Evolutionary conservation across 2,329 filamentous ascomycete species (phyloP).

Genomic region (Graphilbum fragrans): DNA sequence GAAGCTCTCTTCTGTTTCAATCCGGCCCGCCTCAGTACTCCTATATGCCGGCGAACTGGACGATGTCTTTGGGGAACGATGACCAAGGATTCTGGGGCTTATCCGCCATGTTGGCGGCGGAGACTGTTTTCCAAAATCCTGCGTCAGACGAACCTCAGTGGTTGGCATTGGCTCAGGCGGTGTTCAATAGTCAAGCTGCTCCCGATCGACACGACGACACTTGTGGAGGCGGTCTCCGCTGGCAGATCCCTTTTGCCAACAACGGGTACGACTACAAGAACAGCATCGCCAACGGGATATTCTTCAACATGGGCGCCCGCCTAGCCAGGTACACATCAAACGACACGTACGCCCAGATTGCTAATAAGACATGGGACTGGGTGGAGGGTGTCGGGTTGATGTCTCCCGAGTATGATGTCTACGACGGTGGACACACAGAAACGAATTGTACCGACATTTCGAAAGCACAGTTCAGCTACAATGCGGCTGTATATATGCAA

Average conservation of each 20-base stretch:
- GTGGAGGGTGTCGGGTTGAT: constrained; percentile 42
- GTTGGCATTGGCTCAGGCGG: constrained; percentile 55
- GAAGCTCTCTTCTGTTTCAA: constrained; percentile 45
- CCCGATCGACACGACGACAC: constrained; percentile 47
- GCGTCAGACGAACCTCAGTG: constrained; percentile 42
- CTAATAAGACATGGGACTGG: constrained; percentile 52
- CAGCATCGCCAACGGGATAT: constrained; percentile 46
- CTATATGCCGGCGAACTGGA: constrained; percentile 49
- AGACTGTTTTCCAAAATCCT: constrained; percentile 50
- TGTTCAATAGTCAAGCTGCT: constrained; percentile 50
- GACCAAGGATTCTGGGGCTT: constrained; percentile 63
- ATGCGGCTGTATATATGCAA: constrained; percentile 47
- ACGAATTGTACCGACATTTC: constrained; percentile 49
- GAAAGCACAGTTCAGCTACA: constrained; percentile 55
- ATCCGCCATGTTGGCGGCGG: constrained; percentile 55
- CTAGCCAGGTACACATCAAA: constrained; percentile 61
- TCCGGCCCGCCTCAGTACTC: constrained; percentile 38
- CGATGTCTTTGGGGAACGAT: constrained; percentile 48
- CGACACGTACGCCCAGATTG: constrained; percentile 49
- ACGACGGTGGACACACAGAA: constrained; percentile 48
- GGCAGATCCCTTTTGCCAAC: constrained; percentile 68
- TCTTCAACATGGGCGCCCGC: constrained; percentile 55
- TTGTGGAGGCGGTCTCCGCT: constrained; percentile 61
- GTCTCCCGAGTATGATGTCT: constrained; percentile 44
- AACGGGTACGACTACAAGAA: constrained; percentile 69